Conservation (phyloP, 305 asterid genomes). For the Fraxinus ornus region DNA sequence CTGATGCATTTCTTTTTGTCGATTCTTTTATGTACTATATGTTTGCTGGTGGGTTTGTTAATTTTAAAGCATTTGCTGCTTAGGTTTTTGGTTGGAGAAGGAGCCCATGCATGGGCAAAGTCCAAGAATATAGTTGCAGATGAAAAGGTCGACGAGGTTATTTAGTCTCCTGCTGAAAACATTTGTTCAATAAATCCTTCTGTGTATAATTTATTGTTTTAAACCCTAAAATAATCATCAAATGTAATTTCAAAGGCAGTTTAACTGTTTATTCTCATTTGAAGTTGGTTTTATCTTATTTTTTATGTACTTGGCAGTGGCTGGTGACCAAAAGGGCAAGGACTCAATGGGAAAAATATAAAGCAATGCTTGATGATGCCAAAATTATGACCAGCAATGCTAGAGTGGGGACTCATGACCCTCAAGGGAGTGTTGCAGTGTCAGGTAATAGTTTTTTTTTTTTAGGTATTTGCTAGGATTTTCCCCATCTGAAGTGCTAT, state of each 20-base stretch:
- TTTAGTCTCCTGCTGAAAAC: background rate
- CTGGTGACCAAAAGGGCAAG: conserved; percentile 79
- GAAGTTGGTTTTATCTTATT: conserved; percentile 2
- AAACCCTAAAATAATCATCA: background rate
- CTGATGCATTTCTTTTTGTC: background rate
- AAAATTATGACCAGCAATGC: conserved; percentile 34
- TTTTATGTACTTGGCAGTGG: conserved; percentile 53
- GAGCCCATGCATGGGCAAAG: conserved; percentile 77
- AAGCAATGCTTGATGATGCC: conserved; percentile 75
- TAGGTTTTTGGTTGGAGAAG: conserved; percentile 97
- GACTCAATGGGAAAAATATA: conserved; percentile 74
- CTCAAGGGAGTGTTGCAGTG: conserved; percentile 18
- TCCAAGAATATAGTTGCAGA: conserved; percentile 64
- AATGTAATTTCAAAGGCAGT: background rate
- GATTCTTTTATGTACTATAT: background rate
- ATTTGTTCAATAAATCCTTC: background rate
- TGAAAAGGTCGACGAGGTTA: conserved; percentile 52
- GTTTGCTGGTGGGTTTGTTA: background rate
- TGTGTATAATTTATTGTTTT: background rate
- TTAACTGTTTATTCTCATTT: background rate
- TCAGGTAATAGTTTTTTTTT: conserved; percentile 21
- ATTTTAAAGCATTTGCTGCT: conserved; percentile 15
- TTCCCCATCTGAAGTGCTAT: background rate
- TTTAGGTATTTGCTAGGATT: background rate
- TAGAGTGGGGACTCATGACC: conserved; percentile 27